phyloP scores from a whole-genome alignment of 768 basidiomycete species.

The Agaricus blazei region DNA sequence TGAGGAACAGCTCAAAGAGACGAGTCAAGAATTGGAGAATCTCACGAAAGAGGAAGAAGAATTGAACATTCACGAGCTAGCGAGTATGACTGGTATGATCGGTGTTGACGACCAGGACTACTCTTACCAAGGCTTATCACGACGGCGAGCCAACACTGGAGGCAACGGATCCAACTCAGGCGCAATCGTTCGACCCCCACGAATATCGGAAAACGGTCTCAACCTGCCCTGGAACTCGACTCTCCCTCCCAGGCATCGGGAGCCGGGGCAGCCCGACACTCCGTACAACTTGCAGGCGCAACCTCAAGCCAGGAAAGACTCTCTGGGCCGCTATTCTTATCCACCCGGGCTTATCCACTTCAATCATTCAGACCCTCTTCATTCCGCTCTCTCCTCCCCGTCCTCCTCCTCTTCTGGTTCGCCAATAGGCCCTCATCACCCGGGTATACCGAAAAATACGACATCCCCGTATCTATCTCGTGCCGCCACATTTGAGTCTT shows the following conservation, averaged over 20 bases:
- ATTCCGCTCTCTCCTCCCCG: background rate
- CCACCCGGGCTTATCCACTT: background rate
- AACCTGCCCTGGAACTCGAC: background rate
- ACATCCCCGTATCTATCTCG: background rate
- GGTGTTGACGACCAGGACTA: conserved; percentile 2
- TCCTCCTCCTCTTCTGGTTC: conserved; percentile 1
- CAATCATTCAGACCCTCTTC: background rate
- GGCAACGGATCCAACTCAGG: background rate
- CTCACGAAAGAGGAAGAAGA: conserved; percentile 27
- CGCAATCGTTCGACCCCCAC: background rate
- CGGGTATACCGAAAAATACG: background rate
- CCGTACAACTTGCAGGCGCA: background rate
- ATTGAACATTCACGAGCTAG: conserved; percentile 20
- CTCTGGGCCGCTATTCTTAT: background rate
- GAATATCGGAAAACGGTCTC: background rate
- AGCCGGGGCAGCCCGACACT: background rate
- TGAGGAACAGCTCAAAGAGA: conserved; percentile 57
- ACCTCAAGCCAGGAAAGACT: background rate
- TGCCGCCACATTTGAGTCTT: background rate
- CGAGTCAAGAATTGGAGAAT: conserved; percentile 57
- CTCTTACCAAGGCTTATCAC: background rate
- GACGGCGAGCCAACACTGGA: conserved; percentile 6
- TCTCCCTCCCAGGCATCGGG: background rate
- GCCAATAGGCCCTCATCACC: background rate
- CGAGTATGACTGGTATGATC: conserved; percentile 2